These are phyloP conservation scores for Entelexis paramagnoliae DNA, from an alignment of 1,139 yeast species.

Conservation along the genomic window DNA sequence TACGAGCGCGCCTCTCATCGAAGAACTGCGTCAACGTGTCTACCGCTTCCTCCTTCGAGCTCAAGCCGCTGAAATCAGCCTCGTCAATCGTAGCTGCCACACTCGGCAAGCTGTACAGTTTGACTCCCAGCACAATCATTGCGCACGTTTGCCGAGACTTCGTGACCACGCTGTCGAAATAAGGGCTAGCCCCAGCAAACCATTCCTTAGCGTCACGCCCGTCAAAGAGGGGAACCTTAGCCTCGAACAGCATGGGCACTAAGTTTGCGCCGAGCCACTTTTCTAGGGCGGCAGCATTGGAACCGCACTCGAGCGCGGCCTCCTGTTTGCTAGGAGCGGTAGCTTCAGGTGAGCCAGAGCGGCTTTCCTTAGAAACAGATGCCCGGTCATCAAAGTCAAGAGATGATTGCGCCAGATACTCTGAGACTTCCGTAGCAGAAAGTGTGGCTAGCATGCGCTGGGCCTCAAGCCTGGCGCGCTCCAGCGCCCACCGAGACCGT, in stretches of 20 bases:
- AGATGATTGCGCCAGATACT: neutral
- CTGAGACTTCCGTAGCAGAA: neutral
- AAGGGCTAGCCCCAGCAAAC: neutral
- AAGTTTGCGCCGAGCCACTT: neutral
- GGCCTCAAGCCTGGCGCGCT: conserved; percentile 5
- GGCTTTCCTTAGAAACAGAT: neutral
- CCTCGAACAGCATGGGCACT: neutral
- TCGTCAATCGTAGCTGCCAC: conserved; percentile 5
- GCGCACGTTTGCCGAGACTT: neutral
- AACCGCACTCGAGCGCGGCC: neutral
- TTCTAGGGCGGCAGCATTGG: neutral
- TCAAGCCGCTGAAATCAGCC: neutral
- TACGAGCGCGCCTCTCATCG: neutral
- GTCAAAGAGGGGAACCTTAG: neutral
- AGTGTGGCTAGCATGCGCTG: conserved; percentile 7
- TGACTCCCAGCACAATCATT: neutral
- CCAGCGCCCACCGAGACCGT: conserved; percentile 1
- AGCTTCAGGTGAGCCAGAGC: no score
- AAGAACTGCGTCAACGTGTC: neutral
- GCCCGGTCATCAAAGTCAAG: neutral
- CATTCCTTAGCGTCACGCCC: conserved; percentile 1
- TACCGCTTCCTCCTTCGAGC: neutral
- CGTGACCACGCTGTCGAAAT: neutral
- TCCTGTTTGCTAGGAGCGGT: no score
- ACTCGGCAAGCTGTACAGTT: conserved; percentile 5